These are phyloP conservation scores for Gossypium laxum DNA, from an alignment of 441 rosid genomes.

Conservation along the genomic window DNA sequence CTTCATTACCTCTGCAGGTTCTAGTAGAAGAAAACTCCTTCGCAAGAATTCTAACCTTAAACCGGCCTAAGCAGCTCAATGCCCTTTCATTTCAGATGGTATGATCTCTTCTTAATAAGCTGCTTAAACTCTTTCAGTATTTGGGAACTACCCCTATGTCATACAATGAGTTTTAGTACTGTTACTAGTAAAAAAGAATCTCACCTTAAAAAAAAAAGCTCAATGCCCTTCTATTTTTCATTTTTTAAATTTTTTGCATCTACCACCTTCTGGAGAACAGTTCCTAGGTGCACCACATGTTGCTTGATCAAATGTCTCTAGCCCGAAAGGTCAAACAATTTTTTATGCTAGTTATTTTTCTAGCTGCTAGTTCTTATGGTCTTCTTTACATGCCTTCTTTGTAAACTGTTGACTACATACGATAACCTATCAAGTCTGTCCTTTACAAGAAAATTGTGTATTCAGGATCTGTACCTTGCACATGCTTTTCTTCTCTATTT, in stretches of 20 bases:
- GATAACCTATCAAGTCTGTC: background rate
- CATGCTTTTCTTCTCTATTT: background rate
- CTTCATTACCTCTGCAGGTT: slow-evolving; percentile 4
- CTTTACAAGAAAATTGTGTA: background rate
- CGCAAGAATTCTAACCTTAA: slow-evolving; percentile 13
- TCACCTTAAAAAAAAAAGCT: too few species aligned
- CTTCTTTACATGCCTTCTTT: background rate
- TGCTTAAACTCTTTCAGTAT: background rate
- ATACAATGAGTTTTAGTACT: background rate
- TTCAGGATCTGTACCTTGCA: background rate
- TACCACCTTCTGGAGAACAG: background rate
- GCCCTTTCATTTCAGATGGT: slow-evolving; percentile 15
- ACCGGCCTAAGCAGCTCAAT: slow-evolving; percentile 18
- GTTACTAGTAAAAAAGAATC: too few species aligned
- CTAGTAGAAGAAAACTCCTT: background rate
- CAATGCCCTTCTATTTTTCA: background rate
- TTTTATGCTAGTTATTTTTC: background rate
- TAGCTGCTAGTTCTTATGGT: background rate
- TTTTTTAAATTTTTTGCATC: background rate
- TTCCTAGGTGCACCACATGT: background rate
- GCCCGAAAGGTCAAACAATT: background rate
- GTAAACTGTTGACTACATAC: background rate
- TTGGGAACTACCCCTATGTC: background rate
- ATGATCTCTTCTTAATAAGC: background rate
- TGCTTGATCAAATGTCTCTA: background rate